phyloP scores from a whole-genome alignment of 1,284 basidiomycete species.

The Pascua guehoae region DNA sequence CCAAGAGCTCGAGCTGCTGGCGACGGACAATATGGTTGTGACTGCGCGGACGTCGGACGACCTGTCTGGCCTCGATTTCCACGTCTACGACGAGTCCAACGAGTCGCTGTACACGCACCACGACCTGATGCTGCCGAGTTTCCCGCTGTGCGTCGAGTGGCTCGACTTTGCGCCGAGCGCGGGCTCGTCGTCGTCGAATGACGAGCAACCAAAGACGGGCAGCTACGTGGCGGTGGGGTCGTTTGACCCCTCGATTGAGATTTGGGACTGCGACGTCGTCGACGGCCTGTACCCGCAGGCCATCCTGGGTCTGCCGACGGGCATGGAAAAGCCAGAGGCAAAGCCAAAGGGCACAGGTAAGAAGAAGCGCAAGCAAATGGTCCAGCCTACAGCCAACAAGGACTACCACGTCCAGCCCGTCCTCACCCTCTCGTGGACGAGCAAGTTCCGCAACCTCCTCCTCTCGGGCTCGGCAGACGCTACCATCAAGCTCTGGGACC shows the following conservation, averaged over 20 bases:
- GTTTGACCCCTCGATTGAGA: conserved; percentile 96
- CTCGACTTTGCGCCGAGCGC: conserved; percentile 69
- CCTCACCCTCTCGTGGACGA: conserved; percentile 88
- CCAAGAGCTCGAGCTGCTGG: conserved; percentile 82
- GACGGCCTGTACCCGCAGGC: conserved; percentile 93
- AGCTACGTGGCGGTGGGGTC: conserved; percentile 96
- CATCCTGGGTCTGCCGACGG: conserved; percentile 66
- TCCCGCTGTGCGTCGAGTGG: conserved; percentile 99
- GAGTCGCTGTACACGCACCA: conserved; percentile 96
- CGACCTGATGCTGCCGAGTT: conserved; percentile 94
- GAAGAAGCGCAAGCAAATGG: conserved; percentile 88
- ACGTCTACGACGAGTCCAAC: conserved; percentile 86
- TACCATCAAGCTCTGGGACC: conserved; percentile 97
- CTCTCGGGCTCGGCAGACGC: conserved; percentile 90
- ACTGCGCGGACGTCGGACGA: conserved; percentile 96
- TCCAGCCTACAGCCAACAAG: conserved; percentile 63
- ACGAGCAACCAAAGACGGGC: conserved; percentile 54
- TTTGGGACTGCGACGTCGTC: conserved; percentile 92
- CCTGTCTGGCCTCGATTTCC: conserved; percentile 90
- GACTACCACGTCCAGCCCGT: conserved; percentile 92
- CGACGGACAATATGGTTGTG: conserved; percentile 89
- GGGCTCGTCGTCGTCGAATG: conserved; percentile 25
- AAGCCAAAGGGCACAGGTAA: conserved; percentile 78
- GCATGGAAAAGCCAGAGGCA: conserved; percentile 76
- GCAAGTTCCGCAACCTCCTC: conserved; percentile 78